Conservation (phyloP, 2,329 filamentous ascomycete genomes). For the Nemania sp. region DNA sequence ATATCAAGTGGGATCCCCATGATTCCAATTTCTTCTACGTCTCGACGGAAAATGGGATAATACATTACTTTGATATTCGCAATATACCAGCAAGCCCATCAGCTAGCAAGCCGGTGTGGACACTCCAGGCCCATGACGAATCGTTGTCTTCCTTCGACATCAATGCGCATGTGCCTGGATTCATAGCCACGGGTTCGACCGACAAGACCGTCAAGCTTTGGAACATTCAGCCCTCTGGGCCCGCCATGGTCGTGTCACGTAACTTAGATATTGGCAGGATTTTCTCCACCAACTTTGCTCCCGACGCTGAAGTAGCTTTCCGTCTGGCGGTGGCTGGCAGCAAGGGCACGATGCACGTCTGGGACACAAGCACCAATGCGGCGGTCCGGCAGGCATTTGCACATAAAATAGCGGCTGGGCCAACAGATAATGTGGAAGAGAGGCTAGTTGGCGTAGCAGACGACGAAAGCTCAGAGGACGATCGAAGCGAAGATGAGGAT, state of each 20-base stretch:
- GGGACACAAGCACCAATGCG: slow-evolving; percentile 95
- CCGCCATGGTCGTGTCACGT: slow-evolving; percentile 89
- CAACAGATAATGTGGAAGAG: slow-evolving; percentile 76
- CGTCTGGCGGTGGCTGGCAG: slow-evolving; percentile 92
- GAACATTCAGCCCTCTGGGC: slow-evolving; percentile 85
- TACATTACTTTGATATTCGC: slow-evolving; percentile 92
- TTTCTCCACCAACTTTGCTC: slow-evolving; percentile 90
- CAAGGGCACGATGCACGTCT: slow-evolving; percentile 91
- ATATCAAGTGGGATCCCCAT: slow-evolving; percentile 91
- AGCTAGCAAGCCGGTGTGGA: slow-evolving; percentile 89
- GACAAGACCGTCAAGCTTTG: slow-evolving; percentile 97
- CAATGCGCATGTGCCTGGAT: slow-evolving; percentile 89
- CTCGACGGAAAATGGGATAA: slow-evolving; percentile 89
- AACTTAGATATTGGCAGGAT: slow-evolving; percentile 95
- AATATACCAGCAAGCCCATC: slow-evolving; percentile 78
- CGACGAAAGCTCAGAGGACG: slow-evolving; percentile 66
- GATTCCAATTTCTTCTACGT: slow-evolving; percentile 95
- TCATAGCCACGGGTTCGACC: slow-evolving; percentile 91
- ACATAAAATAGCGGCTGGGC: slow-evolving; percentile 68
- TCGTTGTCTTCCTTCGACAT: slow-evolving; percentile 93
- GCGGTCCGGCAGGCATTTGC: slow-evolving; percentile 88
- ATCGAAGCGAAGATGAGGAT: slow-evolving; percentile 54
- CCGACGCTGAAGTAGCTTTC: slow-evolving; percentile 91
- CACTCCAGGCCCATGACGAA: slow-evolving; percentile 93
- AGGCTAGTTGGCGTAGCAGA: slow-evolving; percentile 80